A percentile compares a stretch with the other conserved stretches of the same genome.
phyloP scores from a whole-genome alignment of 306 rosid genomes.

The Rubus parviflorus region DNA sequence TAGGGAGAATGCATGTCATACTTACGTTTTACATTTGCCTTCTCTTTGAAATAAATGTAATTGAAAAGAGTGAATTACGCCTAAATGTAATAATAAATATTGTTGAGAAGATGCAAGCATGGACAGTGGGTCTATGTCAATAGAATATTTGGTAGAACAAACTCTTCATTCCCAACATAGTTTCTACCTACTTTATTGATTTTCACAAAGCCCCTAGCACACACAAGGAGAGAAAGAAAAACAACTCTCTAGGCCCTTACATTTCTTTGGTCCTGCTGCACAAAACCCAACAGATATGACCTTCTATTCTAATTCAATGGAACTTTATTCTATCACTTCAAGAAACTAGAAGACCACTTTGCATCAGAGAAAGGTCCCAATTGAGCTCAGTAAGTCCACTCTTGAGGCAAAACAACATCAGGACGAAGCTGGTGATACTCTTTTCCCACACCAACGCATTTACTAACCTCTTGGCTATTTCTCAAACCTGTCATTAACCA shows the following conservation, averaged over 20 bases:
- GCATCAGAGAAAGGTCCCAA: neutral
- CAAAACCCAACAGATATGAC: slow-evolving; percentile 23
- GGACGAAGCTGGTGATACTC: slow-evolving; percentile 18
- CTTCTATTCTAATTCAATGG: slow-evolving; percentile 27
- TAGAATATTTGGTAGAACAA: neutral
- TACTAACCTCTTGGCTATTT: slow-evolving; percentile 10
- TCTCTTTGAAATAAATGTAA: no score
- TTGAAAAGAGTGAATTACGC: no score
- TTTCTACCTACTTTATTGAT: slow-evolving; percentile 13
- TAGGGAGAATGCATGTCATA: no score
- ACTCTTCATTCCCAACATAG: neutral
- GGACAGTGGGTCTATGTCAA: no score
- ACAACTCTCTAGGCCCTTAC: neutral
- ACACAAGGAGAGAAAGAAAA: neutral
- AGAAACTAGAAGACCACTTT: slow-evolving; percentile 16
- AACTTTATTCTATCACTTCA: slow-evolving; percentile 16
- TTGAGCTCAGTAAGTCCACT: slow-evolving; percentile 35
- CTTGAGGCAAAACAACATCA: slow-evolving; percentile 39
- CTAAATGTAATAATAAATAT: no score
- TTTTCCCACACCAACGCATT: neutral
- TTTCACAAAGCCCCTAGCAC: slow-evolving; percentile 12
- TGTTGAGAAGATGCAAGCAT: no score
- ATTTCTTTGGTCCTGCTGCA: slow-evolving; percentile 11
- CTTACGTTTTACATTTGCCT: no score
- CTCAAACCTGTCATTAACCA: slow-evolving; percentile 18